Conservation (phyloP, 805 yeast species). For the Metschnikowia arizonensis region DNA sequence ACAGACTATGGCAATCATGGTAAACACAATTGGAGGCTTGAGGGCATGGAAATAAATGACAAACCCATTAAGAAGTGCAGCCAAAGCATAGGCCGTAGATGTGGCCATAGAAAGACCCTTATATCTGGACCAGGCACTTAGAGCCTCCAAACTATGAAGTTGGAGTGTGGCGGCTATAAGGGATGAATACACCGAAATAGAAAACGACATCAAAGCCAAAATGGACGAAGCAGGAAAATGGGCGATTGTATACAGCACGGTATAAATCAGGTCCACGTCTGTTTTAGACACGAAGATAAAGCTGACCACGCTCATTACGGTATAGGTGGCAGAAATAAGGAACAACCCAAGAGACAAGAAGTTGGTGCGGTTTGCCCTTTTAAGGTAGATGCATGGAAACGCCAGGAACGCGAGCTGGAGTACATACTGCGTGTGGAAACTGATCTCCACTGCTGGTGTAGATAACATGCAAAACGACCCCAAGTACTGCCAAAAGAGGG, state of each 20-base stretch:
- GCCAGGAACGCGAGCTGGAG: conserved; percentile 39
- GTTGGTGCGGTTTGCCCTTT: conserved; percentile 45
- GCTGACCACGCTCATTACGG: conserved; percentile 34
- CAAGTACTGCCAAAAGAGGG: conserved; percentile 9
- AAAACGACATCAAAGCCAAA: conserved; percentile 42
- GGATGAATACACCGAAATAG: conserved; percentile 45
- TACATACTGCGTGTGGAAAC: conserved; percentile 26
- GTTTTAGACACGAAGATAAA: conserved; percentile 24
- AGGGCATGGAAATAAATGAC: neutral
- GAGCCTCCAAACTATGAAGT: conserved; percentile 49
- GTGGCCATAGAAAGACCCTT: conserved; percentile 12
- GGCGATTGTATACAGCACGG: too few relatives aligned
- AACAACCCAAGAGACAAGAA: conserved; percentile 41
- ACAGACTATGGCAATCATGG: neutral
- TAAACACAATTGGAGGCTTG: neutral
- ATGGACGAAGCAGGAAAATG: conserved; percentile 40
- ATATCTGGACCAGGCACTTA: conserved; percentile 42
- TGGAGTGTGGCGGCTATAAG: conserved; percentile 46
- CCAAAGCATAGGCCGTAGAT: conserved; percentile 8
- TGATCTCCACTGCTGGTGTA: conserved; percentile 6
- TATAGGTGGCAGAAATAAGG: conserved; percentile 33
- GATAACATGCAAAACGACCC: conserved; percentile 11
- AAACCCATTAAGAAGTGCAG: neutral
- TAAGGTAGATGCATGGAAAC: conserved; percentile 42
- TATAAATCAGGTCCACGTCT: too few relatives aligned